These are phyloP conservation scores for Stipa capillata DNA, from an alignment of 176 grass and related monocot species.

Conservation along the genomic window DNA sequence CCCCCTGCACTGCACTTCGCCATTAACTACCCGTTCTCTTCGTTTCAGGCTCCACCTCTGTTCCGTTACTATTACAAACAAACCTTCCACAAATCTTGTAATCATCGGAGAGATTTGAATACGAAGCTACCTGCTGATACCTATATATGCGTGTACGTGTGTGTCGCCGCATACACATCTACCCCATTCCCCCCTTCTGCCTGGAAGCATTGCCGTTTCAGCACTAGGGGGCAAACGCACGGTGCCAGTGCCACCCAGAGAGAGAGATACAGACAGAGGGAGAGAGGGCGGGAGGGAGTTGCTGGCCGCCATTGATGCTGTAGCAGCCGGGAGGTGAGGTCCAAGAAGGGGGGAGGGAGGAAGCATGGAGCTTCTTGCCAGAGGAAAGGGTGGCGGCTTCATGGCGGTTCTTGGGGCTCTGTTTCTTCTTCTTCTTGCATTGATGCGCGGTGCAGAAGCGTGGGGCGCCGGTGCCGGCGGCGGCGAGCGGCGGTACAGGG, in stretches of 20 bases:
- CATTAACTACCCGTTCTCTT: not conserved
- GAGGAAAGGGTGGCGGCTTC: not conserved
- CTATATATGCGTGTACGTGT: conserved; percentile 4
- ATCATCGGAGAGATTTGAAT: no score
- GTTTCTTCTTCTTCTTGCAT: not conserved
- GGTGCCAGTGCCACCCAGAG: not conserved
- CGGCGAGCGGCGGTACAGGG: conserved; percentile 33
- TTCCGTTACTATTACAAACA: not conserved
- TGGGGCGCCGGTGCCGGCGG: not conserved
- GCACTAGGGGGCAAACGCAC: not conserved
- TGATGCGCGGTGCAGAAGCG: not conserved
- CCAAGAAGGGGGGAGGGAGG: not conserved
- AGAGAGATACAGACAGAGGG: not conserved
- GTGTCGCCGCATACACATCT: not conserved
- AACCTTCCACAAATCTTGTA: conserved; percentile 21
- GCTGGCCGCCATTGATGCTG: conserved; percentile 14
- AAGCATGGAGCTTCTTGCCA: not conserved
- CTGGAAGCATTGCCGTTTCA: no score
- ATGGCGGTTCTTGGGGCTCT: not conserved
- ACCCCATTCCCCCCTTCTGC: no score
- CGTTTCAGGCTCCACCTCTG: not conserved
- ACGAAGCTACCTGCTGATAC: not conserved
- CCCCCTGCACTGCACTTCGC: not conserved
- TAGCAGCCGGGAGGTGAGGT: not conserved
- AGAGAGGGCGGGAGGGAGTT: not conserved